Conservation (phyloP, 2,329 filamentous ascomycete species). For the Pestalotiopsis sp. region DNA sequence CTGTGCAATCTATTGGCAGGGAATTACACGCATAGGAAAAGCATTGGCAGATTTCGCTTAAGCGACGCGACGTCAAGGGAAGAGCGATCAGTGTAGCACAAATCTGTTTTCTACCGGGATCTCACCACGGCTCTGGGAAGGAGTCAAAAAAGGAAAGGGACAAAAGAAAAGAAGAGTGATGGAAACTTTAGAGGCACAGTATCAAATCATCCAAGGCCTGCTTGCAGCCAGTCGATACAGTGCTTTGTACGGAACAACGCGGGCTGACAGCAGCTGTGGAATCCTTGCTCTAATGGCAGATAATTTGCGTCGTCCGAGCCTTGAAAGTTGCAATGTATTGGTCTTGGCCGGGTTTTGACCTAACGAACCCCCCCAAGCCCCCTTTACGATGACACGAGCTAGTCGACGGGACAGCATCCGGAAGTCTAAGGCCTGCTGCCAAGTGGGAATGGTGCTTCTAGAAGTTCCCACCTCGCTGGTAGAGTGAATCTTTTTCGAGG, state of each 20-base stretch:
- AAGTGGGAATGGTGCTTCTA: constrained; percentile 13
- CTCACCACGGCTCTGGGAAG: neutral
- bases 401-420: constrained; percentile 8
- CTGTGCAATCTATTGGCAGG: neutral
- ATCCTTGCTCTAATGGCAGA: neutral
- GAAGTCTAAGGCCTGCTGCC: neutral
- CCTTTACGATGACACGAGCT: constrained; percentile 8
- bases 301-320: neutral
- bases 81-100: neutral
- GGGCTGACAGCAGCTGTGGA: neutral
- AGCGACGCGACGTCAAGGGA: neutral
- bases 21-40: neutral
- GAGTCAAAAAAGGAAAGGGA: no score
- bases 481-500: neutral
- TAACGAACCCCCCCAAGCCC: neutral
- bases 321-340: neutral
- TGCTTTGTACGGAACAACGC: neutral
- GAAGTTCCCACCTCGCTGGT: constrained; percentile 10
- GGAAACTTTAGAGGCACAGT: neutral
- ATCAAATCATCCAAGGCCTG: neutral
- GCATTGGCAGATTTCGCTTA: neutral
- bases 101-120: neutral
- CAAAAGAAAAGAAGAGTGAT: neutral
- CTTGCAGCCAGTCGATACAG: neutral
- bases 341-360: neutral